A percentile compares a stretch with the other conserved stretches of the same genome.
These are phyloP conservation scores for Ceratocystis diversiconidia DNA, from an alignment of 2,329 filamentous ascomycete species.

Conservation along the genomic window DNA sequence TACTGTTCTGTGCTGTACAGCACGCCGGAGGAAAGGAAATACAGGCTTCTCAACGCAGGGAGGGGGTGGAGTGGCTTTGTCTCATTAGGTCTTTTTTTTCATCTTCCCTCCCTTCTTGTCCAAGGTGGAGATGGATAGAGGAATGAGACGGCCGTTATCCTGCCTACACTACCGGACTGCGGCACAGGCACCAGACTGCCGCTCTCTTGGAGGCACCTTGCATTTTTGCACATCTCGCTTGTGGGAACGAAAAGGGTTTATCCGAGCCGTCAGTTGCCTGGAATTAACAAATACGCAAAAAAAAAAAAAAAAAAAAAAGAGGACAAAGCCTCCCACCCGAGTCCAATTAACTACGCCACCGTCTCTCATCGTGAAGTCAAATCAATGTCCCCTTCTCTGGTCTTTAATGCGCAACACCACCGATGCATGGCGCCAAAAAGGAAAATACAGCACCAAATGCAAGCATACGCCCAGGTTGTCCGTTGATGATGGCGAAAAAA, in stretches of 20 bases:
- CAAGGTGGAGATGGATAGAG: background rate
- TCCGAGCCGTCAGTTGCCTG: background rate
- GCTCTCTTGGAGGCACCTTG: background rate
- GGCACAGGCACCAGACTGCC: background rate
- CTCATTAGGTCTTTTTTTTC: background rate
- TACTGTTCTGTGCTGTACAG: background rate
- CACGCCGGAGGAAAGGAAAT: background rate
- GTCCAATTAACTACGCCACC: too few relatives aligned
- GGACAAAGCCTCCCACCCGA: too few relatives aligned
- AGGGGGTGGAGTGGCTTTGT: background rate
- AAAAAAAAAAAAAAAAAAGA: background rate
- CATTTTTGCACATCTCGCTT: background rate
- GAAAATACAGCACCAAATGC: background rate
- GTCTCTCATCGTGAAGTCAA: too few relatives aligned
- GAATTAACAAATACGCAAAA: background rate
- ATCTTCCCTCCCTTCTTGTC: background rate
- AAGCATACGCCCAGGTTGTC: background rate
- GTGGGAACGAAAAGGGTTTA: background rate
- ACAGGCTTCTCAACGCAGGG: background rate
- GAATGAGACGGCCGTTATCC: background rate
- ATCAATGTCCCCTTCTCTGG: too few relatives aligned
- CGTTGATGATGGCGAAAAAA: background rate
- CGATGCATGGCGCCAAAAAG: background rate
- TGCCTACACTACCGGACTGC: background rate
- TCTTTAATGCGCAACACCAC: background rate